Conservation (phyloP, 441 rosid species). For the Corymbia calophylla region DNA sequence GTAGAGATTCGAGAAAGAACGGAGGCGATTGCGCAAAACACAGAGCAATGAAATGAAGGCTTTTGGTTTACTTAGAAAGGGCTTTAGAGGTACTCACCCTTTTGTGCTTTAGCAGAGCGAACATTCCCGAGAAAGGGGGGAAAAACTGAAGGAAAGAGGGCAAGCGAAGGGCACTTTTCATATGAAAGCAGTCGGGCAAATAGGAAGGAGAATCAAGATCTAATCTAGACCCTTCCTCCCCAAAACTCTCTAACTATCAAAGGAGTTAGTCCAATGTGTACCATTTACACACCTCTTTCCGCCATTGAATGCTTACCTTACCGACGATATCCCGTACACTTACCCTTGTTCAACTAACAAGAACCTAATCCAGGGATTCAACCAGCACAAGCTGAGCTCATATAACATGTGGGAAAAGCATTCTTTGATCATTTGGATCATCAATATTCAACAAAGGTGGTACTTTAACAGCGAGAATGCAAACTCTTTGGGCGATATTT, state of each 20-base stretch:
- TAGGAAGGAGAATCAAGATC: neutral
- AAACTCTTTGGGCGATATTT: neutral
- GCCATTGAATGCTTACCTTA: neutral
- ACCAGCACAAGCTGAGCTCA: neutral
- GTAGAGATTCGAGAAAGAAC: neutral
- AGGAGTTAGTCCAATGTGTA: neutral
- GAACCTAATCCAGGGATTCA: neutral
- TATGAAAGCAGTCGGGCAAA: neutral
- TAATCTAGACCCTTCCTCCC: neutral
- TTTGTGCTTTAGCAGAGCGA: neutral
- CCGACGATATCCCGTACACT: neutral
- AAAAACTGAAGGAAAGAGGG: neutral
- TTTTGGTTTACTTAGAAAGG: neutral
- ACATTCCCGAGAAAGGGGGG: neutral
- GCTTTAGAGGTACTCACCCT: neutral
- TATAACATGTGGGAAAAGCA: neutral
- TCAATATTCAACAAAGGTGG: neutral
- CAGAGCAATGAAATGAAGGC: neutral
- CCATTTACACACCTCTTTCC: neutral
- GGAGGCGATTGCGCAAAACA: neutral
- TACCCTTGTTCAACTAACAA: neutral
- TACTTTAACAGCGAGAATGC: neutral
- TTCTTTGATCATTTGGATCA: neutral
- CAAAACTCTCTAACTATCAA: too few relatives aligned
- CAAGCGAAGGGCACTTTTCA: neutral